Base-by-base conservation (phyloP, 2,329 filamentous ascomycete genomes). In the Diaporthe aspalathi region DNA sequence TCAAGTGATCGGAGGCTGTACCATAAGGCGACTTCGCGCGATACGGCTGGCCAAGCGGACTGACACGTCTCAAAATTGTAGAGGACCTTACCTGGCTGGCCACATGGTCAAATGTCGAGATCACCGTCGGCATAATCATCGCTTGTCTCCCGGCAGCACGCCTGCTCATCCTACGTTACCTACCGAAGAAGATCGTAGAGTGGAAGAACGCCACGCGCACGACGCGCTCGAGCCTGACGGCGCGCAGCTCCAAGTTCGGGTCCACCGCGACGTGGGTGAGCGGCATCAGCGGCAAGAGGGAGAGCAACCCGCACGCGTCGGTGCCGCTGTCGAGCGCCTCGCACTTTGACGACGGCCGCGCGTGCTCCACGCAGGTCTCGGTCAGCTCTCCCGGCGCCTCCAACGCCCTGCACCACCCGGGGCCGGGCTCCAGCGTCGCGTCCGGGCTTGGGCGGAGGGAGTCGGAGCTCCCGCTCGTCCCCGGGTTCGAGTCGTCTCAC, bases 71-170 rank as follows among this genome's bases (percentile, higher is more conserved):
- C n/a, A 50, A 3, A n/a, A n/a, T 9, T 20, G 9, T 29, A 70
- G 68, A 32, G 35, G 68, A 66, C 49, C 45, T 70, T 7, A 65
- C 43, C 50, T 35, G 54, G 35, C 35, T 71, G 6, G 35, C 65
- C 1, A 69, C 56, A 0, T 71, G 65, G 65, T 54, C 70, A 22
- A 45, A 29, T 9, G 49, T 68, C 54, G 70, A 71, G 24, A 60
- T 71, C 35, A 56, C 63, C n/a, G 43, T 60, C 20, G 70, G 70
- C 16, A 53, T 71, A n/a, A 63, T 69, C 17, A 49, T 67, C 8
- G 65, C 70, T 45, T 71, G 70, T 47, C 57, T 71, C 35, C 70
- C 70, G 17, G 60, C 57, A n/a, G 22, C 68, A 22, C 49, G 57
- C 1, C 47, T 70, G 27, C 32, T 65, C 56, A 22, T 67, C 43